Base-by-base conservation (phyloP, 345 rosid species). In the Cardiospermum halicacabum region DNA sequence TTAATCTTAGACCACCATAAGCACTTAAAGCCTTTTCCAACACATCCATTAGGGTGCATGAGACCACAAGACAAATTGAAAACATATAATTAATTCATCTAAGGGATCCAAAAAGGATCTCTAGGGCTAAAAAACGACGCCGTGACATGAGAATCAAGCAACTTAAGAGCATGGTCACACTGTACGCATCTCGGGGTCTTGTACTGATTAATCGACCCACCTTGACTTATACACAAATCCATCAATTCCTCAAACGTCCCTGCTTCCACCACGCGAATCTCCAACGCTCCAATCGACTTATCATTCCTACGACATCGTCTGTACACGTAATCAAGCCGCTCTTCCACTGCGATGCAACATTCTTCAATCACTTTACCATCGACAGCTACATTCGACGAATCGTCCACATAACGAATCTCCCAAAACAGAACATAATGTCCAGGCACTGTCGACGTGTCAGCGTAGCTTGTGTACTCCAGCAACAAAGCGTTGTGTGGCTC, bases 191-290 rank as follows among this genome's bases (percentile, higher is more conserved):
- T 74, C 15, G 90, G 90, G 0, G 87, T 78, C 58, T 82, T 85
- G 27, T 85, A 85, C 78, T 85, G 90, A 69, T 85, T 85, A 66
- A 85, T 78, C 26, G 90, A 85, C 11, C 79, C 88, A 9, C 91
- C 91, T 74, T 81, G 84, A 71, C 73, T 63, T 34, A 85, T 79
- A 53, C 67, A 74, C 31, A 85, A 61, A 67, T 85, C 91, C 91
- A 85, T 85, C 74, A 85, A 36, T 16, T 71, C 71, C 27, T 83
- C 88, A 45, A 85, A 85, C 0, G 86, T 72, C 11, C 88, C 81
- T 1, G 69, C 37, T 72, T 76, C 74, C 72, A 85, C 84, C 19
- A 83, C 75, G 19, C 86, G 85, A 57, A 85, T 81, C 79, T 85
- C 91, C 27, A 85, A 76, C 2, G 91, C 80, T 51, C 91, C 88